Percentiles rank a stretch among this genome's conserved stretches.
phyloP scores from a whole-genome alignment of 371 early-diverging fungal genomes.

The Mucor racemosus region DNA sequence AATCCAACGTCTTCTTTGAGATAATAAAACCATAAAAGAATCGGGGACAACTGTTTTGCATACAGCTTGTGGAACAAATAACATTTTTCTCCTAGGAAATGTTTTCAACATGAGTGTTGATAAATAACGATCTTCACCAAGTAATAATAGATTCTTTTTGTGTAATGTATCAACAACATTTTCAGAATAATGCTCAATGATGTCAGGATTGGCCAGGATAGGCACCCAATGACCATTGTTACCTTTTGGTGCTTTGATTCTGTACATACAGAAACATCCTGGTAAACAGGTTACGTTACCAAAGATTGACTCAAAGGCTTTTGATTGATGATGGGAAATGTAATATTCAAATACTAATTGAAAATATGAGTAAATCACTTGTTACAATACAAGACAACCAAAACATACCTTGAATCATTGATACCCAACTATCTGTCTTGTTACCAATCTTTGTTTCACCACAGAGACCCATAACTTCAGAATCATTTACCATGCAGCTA shows the following conservation, averaged over 20 bases:
- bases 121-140: slow-evolving; percentile 96
- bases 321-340: slow-evolving; percentile 92
- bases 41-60: slow-evolving; percentile 90
- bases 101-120: slow-evolving; percentile 94
- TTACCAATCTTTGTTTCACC: slow-evolving; percentile 91
- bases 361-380: slow-evolving; percentile 56
- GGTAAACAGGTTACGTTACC: slow-evolving; percentile 97
- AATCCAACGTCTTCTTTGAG: slow-evolving; percentile 92
- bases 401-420: slow-evolving; percentile 80
- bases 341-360: slow-evolving; percentile 58
- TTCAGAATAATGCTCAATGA: slow-evolving; percentile 90
- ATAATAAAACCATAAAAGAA: slow-evolving; percentile 78
- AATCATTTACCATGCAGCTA: slow-evolving; percentile 76
- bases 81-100: slow-evolving; percentile 89
- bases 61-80: slow-evolving; percentile 91
- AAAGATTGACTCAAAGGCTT: slow-evolving; percentile 96
- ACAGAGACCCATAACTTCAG: slow-evolving; percentile 80
- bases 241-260: slow-evolving; percentile 86
- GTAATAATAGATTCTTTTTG: slow-evolving; percentile 91
- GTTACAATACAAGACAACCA: too few relatives aligned
- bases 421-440: slow-evolving; percentile 83
- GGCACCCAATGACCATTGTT: slow-evolving; percentile 69
- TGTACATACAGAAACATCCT: slow-evolving; percentile 96
- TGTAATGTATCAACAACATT: slow-evolving; percentile 93
- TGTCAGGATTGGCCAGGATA: slow-evolving; percentile 85